Evolutionary conservation across 2,329 filamentous ascomycete species (phyloP).

Genomic region (Talaromyces islandicus): DNA sequence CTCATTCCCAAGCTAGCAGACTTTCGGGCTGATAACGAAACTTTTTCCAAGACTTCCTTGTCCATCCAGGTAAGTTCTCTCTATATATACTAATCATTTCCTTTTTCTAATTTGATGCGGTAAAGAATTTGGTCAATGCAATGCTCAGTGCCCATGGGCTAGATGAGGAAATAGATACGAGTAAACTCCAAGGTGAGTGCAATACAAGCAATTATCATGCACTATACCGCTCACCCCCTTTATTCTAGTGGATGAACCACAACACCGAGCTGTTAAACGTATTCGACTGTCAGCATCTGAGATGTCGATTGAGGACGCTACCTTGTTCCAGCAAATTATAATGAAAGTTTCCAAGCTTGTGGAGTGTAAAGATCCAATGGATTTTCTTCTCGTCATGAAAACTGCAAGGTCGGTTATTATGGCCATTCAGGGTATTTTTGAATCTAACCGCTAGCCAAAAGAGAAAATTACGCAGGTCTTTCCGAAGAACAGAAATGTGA

Average conservation of each 20-base stretch:
- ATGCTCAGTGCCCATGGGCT: background rate
- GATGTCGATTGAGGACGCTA: conserved; percentile 1
- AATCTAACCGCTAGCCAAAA: conserved; percentile 10
- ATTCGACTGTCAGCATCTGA: conserved; percentile 27
- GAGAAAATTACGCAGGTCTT: conserved; percentile 41
- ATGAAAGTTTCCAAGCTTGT: conserved; percentile 28
- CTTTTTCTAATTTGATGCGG: background rate
- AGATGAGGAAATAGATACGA: background rate
- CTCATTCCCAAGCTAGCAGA: conserved; percentile 21
- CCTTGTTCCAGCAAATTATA: conserved; percentile 27
- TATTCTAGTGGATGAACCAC: background rate
- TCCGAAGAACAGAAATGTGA: conserved; percentile 47
- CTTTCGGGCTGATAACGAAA: conserved; percentile 15
- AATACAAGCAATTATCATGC: background rate
- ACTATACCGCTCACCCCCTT: background rate
- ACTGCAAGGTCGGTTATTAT: conserved; percentile 2
- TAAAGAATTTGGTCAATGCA: background rate
- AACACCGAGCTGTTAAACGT: conserved; percentile 26
- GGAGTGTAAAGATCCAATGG: conserved; percentile 21
- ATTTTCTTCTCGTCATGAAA: background rate
- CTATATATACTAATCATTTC: background rate
- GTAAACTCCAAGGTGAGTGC: conserved; percentile 1
- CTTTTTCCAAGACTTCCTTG: conserved; percentile 19
- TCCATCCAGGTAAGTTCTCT: conserved; percentile 25
- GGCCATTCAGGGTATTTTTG: too few species aligned